A percentile compares a stretch with the other conserved stretches of the same genome.
phyloP scores from a whole-genome alignment of 1,139 yeast genomes.

The Protomyces gravidus region DNA sequence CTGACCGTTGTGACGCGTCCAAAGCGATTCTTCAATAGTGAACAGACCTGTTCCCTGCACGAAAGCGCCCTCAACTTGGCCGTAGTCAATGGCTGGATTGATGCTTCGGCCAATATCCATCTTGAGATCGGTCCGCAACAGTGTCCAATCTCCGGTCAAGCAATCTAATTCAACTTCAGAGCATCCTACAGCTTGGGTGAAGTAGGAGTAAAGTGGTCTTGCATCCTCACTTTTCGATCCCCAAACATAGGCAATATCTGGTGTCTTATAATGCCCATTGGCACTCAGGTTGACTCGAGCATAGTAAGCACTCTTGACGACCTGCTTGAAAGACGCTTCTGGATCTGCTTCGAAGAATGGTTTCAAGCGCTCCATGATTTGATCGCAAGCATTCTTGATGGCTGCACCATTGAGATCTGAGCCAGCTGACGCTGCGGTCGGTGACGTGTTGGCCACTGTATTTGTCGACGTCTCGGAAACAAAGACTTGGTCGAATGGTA shows the following conservation, averaged over 20 bases:
- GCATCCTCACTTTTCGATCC: conserved; percentile 43
- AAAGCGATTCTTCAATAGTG: conserved; percentile 48
- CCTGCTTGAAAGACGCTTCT: conserved; percentile 43
- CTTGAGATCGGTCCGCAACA: conserved; percentile 44
- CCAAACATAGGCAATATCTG: conserved; percentile 47
- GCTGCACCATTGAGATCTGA: conserved; percentile 50
- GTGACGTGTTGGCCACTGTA: conserved; percentile 47
- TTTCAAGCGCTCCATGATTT: conserved; percentile 43
- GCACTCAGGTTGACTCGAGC: conserved; percentile 48
- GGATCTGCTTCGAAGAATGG: conserved; percentile 44
- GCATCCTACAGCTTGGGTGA: conserved; percentile 47
- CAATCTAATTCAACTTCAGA: conserved; percentile 47
- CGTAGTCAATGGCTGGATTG: conserved; percentile 49
- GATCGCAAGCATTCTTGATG: conserved; percentile 47
- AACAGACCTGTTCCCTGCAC: conserved; percentile 50
- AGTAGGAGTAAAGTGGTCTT: conserved; percentile 47
- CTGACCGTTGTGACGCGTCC: conserved; percentile 45
- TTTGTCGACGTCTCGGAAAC: conserved; percentile 48
- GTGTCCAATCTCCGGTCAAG: conserved; percentile 48
- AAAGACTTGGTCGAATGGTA: conserved; percentile 44
- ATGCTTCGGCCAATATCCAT: conserved; percentile 50
- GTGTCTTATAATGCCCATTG: conserved; percentile 51
- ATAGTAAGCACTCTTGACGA: conserved; percentile 45
- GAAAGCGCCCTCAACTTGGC: conserved; percentile 50
- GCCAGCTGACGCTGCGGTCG: conserved; percentile 50